Evolutionary conservation across 164 flowering plant genomes (phyloP), one percentile per base, ranked within the genome.

Genomic region (Platanus orientalis): DNA sequence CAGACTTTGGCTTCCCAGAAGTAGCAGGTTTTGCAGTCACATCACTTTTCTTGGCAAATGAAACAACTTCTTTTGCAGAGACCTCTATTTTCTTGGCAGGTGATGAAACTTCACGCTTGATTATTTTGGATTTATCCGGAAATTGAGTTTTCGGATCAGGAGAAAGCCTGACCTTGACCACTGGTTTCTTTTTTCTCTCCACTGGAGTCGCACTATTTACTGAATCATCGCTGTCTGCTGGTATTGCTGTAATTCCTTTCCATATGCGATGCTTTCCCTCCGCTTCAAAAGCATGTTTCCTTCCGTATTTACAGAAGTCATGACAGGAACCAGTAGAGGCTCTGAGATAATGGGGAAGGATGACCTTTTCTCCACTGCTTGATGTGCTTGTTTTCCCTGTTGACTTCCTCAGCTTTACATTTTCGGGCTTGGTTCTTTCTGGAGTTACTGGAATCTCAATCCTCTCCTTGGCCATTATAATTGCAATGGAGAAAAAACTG

Each of bases 241-340:
- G 55, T 26, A 55, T 54, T 21, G 53, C 55, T 24, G 26, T 26
- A 19, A 26, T 54, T 69, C 71, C 78, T 64, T 61, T 80, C 20
- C 17, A 68, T n/a, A 58, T 3, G 13, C 86, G 74, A 40, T 12
- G 57, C 63, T 71, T 73, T 65, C 71, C 71, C 73, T 82, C 74
- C 28, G 36, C 73, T 71, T 77, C 84, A 67, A 62, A 58, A 40
- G 61, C 69, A 61, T 84, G 86, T 30, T 71, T 52, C 64, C 58
- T 78, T 58, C 97, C 98, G 76, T 78, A 89, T 71, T 94, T 94
- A 57, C 98, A 94, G 61, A 79, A 68, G 69, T 94, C 95, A 74
- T 94, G 98, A 63, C 98, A 94, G 56, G 98, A 91, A 57, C 92
- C 84, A 21, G 84, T 81, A 36, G 96, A 89, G 21, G 95, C 86